Evolutionary conservation across 2,329 filamentous ascomycete genomes (phyloP), one percentile per base, ranked within the genome.

Genomic region (Aspergillus piperis): DNA sequence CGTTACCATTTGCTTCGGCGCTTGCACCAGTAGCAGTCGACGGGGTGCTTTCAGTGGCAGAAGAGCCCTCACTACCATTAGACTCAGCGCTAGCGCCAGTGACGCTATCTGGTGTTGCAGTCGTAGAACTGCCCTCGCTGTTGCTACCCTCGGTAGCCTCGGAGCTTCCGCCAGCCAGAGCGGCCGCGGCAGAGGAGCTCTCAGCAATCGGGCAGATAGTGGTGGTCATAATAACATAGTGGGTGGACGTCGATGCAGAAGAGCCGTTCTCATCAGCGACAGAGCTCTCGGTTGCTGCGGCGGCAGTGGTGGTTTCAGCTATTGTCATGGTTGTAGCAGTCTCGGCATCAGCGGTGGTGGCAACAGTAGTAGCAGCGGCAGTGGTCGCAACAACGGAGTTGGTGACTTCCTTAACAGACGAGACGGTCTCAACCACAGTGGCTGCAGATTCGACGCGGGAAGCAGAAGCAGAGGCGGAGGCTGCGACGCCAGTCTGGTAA

Each of bases 401-500:
- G 10, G 59, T 56, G 13, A 59, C 21, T 44, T 61, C 17, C 1
- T 52, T 21, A 17, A 52, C 58, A 25, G 59, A 17, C 21, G 61
- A 38, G 3, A 61, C 42, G 3, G 60, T 52, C 8, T 54, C 19
- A 15, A 56, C 57, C 8, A 62, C 27, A 3, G 57, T 48, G 8
- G 56, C 49, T 32, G 62, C 59, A 6, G 63, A 62, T 36, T 36
- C 32, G 2, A 36, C 11, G 5, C 5, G 32, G 11, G 52, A 54
- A 8, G 27, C 52, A 44, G 52, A 54, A 10, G 25, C 38, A 21
- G 39, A 17, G 8, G 41, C 17, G 48, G 38, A 41, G 27, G 42
- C 25, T 62, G 64, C n/a, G 15, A 8, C 44, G 1, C 70, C 70
- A 10, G 63, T 58, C 61, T 76, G 67, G 69, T 83, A 92, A n/a